phyloP scores from a whole-genome alignment of 495 filamentous ascomycete genomes.

The Lasiosphaeria miniovina region DNA sequence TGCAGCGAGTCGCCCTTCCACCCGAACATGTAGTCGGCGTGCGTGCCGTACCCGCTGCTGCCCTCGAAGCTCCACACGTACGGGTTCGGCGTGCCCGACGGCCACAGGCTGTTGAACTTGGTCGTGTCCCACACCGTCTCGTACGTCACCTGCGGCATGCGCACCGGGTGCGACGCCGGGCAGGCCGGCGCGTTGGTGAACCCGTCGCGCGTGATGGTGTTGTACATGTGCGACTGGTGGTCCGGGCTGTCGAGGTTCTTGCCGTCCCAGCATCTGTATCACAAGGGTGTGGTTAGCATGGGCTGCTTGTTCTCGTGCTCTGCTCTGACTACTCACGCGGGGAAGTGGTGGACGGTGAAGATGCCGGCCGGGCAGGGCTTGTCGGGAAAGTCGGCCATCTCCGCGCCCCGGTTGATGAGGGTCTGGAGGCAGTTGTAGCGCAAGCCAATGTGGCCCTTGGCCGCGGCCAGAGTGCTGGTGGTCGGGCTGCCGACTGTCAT shows the following conservation, averaged over 20 bases:
- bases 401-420: conserved; percentile 32
- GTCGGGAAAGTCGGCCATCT: conserved; percentile 45
- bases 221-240: conserved; percentile 53
- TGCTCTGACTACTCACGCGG: conserved; percentile 22
- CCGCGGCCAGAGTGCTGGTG: conserved; percentile 22
- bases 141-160: conserved; percentile 46
- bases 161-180: conserved; percentile 46
- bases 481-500: conserved; percentile 50
- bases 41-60: conserved; percentile 18
- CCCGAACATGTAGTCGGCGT: conserved; percentile 19
- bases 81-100: conserved; percentile 37
- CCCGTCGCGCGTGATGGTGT: conserved; percentile 34
- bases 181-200: conserved; percentile 41
- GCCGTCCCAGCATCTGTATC: conserved; percentile 49
- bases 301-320: too few species aligned
- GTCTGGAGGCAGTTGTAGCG: conserved; percentile 44
- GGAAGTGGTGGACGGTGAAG: conserved; percentile 51
- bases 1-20: conserved; percentile 42
- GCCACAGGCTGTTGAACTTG: conserved; percentile 48
- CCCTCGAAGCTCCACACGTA: conserved; percentile 32
- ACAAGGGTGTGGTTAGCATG: too few species aligned
- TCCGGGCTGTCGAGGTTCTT: conserved; percentile 54
- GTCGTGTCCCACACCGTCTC: conserved; percentile 51
- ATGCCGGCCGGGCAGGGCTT: conserved; percentile 45
- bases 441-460: conserved; percentile 38